Evolutionary conservation across 1,284 basidiomycete genomes (phyloP), one percentile per base, ranked within the genome.

Genomic region (Rhizopogon parksii): DNA sequence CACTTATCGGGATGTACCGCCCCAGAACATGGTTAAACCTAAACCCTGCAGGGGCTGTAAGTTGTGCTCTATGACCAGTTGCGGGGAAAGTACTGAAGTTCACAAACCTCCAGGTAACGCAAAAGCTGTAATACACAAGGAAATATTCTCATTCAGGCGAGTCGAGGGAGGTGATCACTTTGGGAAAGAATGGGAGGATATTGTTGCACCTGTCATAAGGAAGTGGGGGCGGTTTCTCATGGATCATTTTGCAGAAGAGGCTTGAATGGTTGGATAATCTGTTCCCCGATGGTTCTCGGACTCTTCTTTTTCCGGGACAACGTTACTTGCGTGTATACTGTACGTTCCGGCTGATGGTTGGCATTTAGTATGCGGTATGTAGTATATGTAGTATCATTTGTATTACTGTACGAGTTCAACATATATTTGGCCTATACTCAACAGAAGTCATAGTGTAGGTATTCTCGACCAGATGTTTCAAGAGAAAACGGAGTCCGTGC

Each of bases 101-200:
- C 32, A 17, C 4, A 4, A 34, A 34, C 25, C 1, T 50, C 15
- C 15, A 77, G 88, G 85, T 56, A 78, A 78, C 7, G 68, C 1
- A 3, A 30, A 30, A 30, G 27, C 8, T 30, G 4, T 57, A 6
- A 59, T 75, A 19, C 88, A 91, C 64, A 80, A 78, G 61, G 88
- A 91, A 61, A 87, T 91, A n/a, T 91, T 91, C 60, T 68, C 82
- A 21, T 87, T 90, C 58, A 66, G 67, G 36, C 76, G 79, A 27
- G 72, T 78, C 43, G 64, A 61, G 39, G 66, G 62, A 15, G 84
- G 83, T 0, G 62, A 53, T 34, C 75, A 78, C 56, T 72, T 77
- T 54, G 80, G 78, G 3, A 78, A 72, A 56, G 88, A 91, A 67
- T 90, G 83, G 82, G 83, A 89, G 49, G 53, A 65, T 17, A 72